Conservation (phyloP, 768 basidiomycete genomes). For the Lactarius trivialis region DNA sequence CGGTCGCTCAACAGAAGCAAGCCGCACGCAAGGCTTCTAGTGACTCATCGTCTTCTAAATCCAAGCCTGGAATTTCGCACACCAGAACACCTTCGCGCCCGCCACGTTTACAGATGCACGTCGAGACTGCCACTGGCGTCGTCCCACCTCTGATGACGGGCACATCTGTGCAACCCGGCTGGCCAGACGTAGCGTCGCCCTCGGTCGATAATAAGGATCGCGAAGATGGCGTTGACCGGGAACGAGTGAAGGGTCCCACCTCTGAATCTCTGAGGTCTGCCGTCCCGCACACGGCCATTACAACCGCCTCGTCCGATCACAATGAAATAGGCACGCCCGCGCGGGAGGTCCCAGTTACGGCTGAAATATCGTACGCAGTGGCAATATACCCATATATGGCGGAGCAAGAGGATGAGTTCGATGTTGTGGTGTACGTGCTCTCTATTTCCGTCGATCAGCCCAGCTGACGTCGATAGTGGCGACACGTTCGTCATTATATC, state of each 20-base stretch:
- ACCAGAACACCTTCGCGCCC: slow-evolving; percentile 41
- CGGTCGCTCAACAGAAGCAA: slow-evolving; percentile 94
- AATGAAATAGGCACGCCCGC: slow-evolving; percentile 25
- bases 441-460: slow-evolving; percentile 16
- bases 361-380: slow-evolving; percentile 84
- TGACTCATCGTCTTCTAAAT: slow-evolving; percentile 24
- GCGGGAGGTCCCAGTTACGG: slow-evolving; percentile 30
- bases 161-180: slow-evolving; percentile 55
- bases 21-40: slow-evolving; percentile 73
- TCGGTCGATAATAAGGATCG: slow-evolving; percentile 38
- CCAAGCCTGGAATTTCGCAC: slow-evolving; percentile 34
- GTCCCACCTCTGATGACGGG: slow-evolving; percentile 50
- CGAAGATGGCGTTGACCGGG: slow-evolving; percentile 36
- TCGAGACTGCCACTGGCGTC: slow-evolving; percentile 39
- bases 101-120: slow-evolving; percentile 61
- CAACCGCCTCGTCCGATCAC: slow-evolving; percentile 20
- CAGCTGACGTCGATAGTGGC: slow-evolving; percentile 43
- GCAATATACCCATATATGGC: slow-evolving; percentile 99
- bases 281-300: slow-evolving; percentile 30
- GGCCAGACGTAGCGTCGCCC: slow-evolving; percentile 71
- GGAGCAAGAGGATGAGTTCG: slow-evolving; percentile 97
- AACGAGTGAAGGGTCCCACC: slow-evolving; percentile 8
- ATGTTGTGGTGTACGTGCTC: slow-evolving; percentile 81
- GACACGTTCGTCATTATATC: slow-evolving; percentile 92
- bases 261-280: slow-evolving; percentile 31